Evolutionary conservation across 192 early-diverging fungal genomes (phyloP), one percentile per base, ranked within the genome.

Genomic region (Kickxella alabastrina): DNA sequence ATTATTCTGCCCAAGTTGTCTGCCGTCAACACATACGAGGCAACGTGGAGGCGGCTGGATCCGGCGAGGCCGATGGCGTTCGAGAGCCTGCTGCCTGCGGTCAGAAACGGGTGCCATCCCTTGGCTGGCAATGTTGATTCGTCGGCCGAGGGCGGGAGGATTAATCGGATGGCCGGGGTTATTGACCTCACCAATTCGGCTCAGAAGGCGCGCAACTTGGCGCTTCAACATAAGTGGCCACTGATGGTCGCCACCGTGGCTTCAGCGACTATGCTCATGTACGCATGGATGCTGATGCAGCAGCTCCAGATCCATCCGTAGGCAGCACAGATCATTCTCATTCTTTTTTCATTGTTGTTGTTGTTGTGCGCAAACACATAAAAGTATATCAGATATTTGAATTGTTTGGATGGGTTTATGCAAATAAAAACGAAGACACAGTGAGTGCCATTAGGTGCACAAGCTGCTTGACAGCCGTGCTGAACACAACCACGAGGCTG

Each of bases 1-100:
- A 52, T 57, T 39, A 51, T 47, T 27, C 49, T 74, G 51, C 54
- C 64, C 12, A 57, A 54, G 29, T 44, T 53, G 21, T 74, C 71
- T 19, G 71, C 43, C 1, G 52, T 66, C 43, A 67, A 54, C 28
- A 62, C 71, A 12, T 66, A 52, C 26, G 70, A 66, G 42, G 50
- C 58, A 0, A 66, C 70, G 31, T 74, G 70, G 70, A 62, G 43
- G 42, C 61, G 70, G 2, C 29, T 74, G 62, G 70, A 74, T 43
- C 70, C 70, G 3, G 70, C 44, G 25, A 63, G 55, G 25, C 70
- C 70, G 6, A 24, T 61, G 47, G 25, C 29, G n/a, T 60, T 72
- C 23, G 27, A 50, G 14, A 38, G 37, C 9, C 40, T 73, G 21
- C 49, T 73, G 3, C 69, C 69, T 6, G 19, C 8, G 15, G 42